phyloP scores from a whole-genome alignment of 164 flowering plant genomes.

The Stephania yunnanensis region DNA sequence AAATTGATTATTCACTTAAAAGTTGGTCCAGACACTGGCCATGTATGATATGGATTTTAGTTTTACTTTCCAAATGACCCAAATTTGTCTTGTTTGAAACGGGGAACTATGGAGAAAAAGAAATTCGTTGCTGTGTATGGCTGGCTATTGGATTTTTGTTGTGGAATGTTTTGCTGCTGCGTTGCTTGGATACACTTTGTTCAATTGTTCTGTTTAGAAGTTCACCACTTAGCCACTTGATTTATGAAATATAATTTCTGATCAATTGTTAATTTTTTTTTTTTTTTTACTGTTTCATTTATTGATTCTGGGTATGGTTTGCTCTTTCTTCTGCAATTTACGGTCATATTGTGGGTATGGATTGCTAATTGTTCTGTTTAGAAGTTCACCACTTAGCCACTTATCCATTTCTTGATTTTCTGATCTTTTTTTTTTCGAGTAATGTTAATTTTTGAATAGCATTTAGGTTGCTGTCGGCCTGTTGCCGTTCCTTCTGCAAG shows the following conservation, averaged over 20 bases:
- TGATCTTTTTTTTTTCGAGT: too few species aligned
- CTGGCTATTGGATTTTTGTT: too few species aligned
- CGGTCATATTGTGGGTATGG: background rate
- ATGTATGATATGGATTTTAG: background rate
- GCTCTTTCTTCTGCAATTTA: background rate
- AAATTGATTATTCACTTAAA: background rate
- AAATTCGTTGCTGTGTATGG: background rate
- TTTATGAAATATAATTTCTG: too few species aligned
- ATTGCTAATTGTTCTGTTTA: background rate
- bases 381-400: too few species aligned
- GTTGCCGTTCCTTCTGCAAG: background rate
- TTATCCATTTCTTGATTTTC: background rate
- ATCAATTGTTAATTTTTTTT: too few species aligned
- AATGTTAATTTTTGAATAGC: background rate
- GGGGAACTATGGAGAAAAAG: background rate
- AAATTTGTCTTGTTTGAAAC: background rate
- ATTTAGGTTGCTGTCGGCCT: background rate
- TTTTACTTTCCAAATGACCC: background rate
- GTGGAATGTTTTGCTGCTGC: conserved; percentile 28
- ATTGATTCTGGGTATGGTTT: too few species aligned
- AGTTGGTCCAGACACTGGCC: background rate
- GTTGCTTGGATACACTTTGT: conserved; percentile 10
- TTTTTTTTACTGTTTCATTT: too few species aligned
- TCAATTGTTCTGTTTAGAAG: too few species aligned
- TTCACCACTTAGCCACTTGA: too few species aligned